A percentile compares a stretch with the other conserved stretches of the same genome.
phyloP scores from a whole-genome alignment of 2,329 filamentous ascomycete species.

The Cryphonectria japonica region DNA sequence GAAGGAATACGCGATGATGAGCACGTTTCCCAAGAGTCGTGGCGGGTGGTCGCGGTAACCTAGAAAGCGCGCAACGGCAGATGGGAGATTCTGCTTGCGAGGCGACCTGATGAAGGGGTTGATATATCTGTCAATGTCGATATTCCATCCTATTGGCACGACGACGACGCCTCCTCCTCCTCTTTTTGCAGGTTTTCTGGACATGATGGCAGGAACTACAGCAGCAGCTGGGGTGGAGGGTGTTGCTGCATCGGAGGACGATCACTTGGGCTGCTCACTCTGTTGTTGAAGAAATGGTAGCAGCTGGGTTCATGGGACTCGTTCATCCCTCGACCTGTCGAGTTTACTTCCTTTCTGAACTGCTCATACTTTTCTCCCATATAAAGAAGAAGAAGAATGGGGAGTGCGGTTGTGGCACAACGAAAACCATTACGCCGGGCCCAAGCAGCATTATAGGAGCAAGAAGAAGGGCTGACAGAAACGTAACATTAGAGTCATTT shows the following conservation, averaged over 20 bases:
- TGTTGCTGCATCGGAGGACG: neutral
- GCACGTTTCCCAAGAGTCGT: conserved; percentile 57
- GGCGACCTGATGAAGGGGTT: conserved; percentile 72
- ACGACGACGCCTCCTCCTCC: neutral
- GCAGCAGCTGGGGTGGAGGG: neutral
- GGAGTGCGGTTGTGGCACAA: neutral
- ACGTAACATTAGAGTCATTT: neutral
- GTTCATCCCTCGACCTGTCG: neutral
- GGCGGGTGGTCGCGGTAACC: conserved; percentile 57
- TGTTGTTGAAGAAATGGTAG: neutral
- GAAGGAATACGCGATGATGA: conserved; percentile 65
- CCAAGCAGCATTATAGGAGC: neutral
- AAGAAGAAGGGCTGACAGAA: neutral
- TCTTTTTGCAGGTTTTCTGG: neutral
- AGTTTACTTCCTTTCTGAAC: neutral
- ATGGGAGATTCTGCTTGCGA: conserved; percentile 66
- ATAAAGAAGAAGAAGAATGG: neutral
- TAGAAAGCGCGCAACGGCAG: conserved; percentile 68
- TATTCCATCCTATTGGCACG: conserved; percentile 49
- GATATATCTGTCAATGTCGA: conserved; percentile 78
- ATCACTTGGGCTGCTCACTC: neutral
- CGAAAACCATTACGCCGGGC: neutral
- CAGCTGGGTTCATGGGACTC: neutral
- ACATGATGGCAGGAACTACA: neutral
- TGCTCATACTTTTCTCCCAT: neutral